Conservation (phyloP, 176 grass and related monocot genomes). For the Oryza longistaminata region DNA sequence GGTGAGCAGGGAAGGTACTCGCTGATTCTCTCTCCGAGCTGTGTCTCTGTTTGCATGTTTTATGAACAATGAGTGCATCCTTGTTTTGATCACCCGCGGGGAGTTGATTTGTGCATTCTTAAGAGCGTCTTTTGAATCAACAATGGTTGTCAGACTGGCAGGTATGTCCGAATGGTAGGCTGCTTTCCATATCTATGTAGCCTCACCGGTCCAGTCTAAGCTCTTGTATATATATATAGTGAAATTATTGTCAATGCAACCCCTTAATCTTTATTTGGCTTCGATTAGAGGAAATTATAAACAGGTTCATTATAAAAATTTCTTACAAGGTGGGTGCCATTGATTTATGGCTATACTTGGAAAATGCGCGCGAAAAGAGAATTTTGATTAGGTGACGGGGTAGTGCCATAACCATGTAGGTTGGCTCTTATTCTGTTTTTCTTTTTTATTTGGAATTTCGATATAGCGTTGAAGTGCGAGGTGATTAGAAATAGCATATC, state of each 20-base stretch:
- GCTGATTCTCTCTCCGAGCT: not conserved
- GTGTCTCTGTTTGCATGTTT: not conserved
- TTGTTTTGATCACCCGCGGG: not conserved
- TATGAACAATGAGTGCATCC: not conserved
- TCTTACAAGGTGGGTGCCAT: not conserved
- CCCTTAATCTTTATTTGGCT: not conserved
- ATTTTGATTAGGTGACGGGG: not conserved
- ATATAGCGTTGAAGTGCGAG: not conserved
- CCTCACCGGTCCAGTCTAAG: not conserved
- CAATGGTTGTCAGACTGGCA: not conserved
- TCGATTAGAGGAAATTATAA: not conserved
- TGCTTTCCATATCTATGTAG: not conserved
- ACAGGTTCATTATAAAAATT: not conserved
- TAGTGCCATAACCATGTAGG: not conserved
- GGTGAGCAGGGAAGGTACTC: slow-evolving; percentile 58
- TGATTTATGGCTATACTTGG: not conserved
- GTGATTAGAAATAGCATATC: not conserved
- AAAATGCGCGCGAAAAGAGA: not conserved
- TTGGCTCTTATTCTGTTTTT: not conserved
- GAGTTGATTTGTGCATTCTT: not conserved
- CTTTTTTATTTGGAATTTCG: slow-evolving; percentile 19
- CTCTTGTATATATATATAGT: not conserved
- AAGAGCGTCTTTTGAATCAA: not conserved
- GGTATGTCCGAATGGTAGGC: not conserved
- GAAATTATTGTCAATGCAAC: not conserved